These are phyloP conservation scores for Echria macrotheca DNA, from an alignment of 495 filamentous ascomycete genomes.

Conservation along the genomic window DNA sequence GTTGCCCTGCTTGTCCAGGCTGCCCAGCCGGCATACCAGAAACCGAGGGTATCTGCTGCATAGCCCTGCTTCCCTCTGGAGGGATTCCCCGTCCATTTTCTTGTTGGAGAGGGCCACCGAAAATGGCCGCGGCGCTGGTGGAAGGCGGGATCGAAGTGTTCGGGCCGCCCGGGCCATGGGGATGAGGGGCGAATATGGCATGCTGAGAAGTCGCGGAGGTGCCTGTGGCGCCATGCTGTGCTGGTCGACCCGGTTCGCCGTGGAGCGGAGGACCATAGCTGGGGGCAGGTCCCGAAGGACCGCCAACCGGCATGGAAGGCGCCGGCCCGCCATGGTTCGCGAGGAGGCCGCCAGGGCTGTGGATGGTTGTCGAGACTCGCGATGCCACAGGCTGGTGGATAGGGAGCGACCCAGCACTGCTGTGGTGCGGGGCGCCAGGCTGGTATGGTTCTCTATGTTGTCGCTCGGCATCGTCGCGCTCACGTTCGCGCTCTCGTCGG, in stretches of 20 bases:
- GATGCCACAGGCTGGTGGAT: slow-evolving; percentile 89
- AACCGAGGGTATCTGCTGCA: slow-evolving; percentile 44
- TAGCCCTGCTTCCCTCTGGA: slow-evolving; percentile 27
- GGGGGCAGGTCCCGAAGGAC: slow-evolving; percentile 55
- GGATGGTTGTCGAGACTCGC: slow-evolving; percentile 70
- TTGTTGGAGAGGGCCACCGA: slow-evolving; percentile 47
- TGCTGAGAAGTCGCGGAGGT: slow-evolving; percentile 49
- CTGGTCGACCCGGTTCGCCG: slow-evolving; percentile 50
- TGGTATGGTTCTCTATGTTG: slow-evolving; percentile 59
- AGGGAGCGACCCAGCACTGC: slow-evolving; percentile 74
- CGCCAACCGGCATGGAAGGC: slow-evolving; percentile 57
- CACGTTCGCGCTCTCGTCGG: slow-evolving; percentile 32
- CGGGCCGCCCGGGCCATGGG: slow-evolving; percentile 42
- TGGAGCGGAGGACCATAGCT: slow-evolving; percentile 66
- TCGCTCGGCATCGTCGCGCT: slow-evolving; percentile 64
- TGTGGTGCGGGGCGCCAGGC: slow-evolving; percentile 62
- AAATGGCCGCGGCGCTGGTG: slow-evolving; percentile 32
- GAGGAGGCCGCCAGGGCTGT: slow-evolving; percentile 81
- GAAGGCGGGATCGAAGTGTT: slow-evolving; percentile 24
- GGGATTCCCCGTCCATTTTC: slow-evolving; percentile 41
- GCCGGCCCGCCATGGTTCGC: slow-evolving; percentile 61
- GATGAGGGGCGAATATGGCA: slow-evolving; percentile 55
- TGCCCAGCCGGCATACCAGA: slow-evolving; percentile 26
- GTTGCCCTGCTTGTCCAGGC: slow-evolving; percentile 26
- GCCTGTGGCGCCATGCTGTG: slow-evolving; percentile 61